Percentiles rank a stretch among this genome's conserved stretches.
Evolutionary conservation across 2,329 filamentous ascomycete genomes (phyloP).

Genomic region (Arthrinium phaeospermum): DNA sequence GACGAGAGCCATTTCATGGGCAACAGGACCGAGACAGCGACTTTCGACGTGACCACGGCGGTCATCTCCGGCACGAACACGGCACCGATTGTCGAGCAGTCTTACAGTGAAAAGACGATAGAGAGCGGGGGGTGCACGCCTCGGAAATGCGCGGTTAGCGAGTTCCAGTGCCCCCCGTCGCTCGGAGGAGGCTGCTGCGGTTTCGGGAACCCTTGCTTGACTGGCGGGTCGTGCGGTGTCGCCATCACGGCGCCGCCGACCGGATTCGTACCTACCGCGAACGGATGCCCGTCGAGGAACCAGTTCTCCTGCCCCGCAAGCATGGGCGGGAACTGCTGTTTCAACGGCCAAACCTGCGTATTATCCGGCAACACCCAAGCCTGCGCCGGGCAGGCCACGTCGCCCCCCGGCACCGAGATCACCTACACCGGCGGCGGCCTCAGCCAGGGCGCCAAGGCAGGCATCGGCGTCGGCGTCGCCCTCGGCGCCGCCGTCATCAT

Average conservation of each 20-base stretch:
- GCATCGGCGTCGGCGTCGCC: constrained; percentile 60
- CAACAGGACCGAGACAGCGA: constrained; percentile 23
- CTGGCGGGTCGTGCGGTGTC: constrained; percentile 42
- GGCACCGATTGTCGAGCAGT: constrained; percentile 23
- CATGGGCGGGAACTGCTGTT: constrained; percentile 57
- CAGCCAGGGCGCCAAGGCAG: constrained; percentile 58
- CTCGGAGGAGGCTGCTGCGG: constrained; percentile 57
- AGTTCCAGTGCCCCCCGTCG: constrained; percentile 49
- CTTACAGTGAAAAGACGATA: constrained; percentile 24
- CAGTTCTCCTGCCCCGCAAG: constrained; percentile 49
- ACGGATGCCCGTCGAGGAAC: constrained; percentile 49
- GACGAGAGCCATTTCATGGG: constrained; percentile 35
- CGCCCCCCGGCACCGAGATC: constrained; percentile 40
- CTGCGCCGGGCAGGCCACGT: constrained; percentile 47
- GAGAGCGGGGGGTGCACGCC: constrained; percentile 18
- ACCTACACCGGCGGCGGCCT: constrained; percentile 40
- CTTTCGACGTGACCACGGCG: constrained; percentile 23
- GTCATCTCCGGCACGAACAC: constrained; percentile 33
- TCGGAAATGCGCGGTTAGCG: constrained; percentile 35
- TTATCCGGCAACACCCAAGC: constrained; percentile 35
- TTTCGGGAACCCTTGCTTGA: constrained; percentile 50
- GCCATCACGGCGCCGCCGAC: constrained; percentile 31
- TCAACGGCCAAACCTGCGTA: constrained; percentile 47
- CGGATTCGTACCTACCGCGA: constrained; percentile 42
- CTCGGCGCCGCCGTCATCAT: constrained; percentile 49